Evolutionary conservation across 2,329 filamentous ascomycete genomes (phyloP).

Genomic region (Albifimbria verrucaria): DNA sequence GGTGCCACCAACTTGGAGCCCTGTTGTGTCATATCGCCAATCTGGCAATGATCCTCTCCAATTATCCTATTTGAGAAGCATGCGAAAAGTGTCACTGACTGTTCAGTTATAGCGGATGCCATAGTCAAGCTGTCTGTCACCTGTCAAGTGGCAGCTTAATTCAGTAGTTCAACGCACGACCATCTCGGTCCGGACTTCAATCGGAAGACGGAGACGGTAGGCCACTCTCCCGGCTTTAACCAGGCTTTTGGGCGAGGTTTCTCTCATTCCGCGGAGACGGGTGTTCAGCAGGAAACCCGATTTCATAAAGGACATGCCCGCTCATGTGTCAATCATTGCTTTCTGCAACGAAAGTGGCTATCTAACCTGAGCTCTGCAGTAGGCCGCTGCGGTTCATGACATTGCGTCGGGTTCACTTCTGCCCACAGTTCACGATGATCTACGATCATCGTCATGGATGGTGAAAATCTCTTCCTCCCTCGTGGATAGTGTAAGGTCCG

Average conservation of each 20-base stretch:
- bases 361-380: background rate
- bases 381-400: background rate
- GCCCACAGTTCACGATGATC: background rate
- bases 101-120: background rate
- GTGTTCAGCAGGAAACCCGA: no score
- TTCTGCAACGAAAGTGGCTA: background rate
- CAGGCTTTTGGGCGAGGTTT: no score
- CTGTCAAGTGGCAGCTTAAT: background rate
- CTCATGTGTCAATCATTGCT: no score
- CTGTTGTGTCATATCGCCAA: background rate
- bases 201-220: background rate
- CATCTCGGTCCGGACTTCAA: background rate
- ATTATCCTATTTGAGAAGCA: background rate
- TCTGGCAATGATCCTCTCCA: background rate
- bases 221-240: background rate
- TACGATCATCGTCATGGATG: background rate
- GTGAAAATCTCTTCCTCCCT: background rate
- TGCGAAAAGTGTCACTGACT: background rate
- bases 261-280: no score
- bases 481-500: no score
- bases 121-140: background rate
- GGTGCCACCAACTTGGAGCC: background rate
- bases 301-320: no score
- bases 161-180: background rate
- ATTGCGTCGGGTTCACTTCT: background rate